Percentiles rank a stretch among this genome's conserved stretches.
Evolutionary conservation across 331 rosid species (phyloP).

Genomic region (Saraca asoca): DNA sequence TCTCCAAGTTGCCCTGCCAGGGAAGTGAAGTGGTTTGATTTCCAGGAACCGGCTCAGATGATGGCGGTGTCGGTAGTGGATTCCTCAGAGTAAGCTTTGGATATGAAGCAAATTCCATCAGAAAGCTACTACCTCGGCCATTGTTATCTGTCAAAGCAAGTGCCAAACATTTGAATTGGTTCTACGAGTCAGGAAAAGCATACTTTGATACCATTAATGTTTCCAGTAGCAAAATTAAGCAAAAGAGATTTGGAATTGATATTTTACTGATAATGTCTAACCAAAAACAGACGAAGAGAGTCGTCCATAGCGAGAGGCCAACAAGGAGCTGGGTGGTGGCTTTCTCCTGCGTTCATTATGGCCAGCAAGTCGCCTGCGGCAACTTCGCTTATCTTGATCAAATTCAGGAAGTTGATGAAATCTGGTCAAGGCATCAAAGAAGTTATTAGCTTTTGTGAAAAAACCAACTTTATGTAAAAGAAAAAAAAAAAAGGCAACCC

Average conservation of each 20-base stretch:
- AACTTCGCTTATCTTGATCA: constrained; percentile 93
- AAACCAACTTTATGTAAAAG: neutral
- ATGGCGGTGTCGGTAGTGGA: constrained; percentile 46
- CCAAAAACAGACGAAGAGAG: constrained; percentile 61
- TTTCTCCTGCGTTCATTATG: constrained; percentile 96
- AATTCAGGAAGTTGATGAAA: constrained; percentile 92
- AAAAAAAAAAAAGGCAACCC: neutral
- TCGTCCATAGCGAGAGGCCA: constrained; percentile 61
- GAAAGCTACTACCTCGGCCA: constrained; percentile 63
- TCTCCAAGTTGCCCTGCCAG: constrained; percentile 66
- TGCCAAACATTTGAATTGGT: constrained; percentile 21
- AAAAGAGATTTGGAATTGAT: constrained; percentile 17
- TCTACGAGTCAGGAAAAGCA: constrained; percentile 1
- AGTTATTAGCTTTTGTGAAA: constrained; percentile 31
- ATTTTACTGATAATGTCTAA: constrained; percentile 41
- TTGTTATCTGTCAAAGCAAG: constrained; percentile 52
- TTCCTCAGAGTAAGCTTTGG: constrained; percentile 59
- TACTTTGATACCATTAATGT: constrained; percentile 19
- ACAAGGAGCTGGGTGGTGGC: constrained; percentile 74
- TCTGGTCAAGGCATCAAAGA: constrained; percentile 51
- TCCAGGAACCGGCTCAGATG: constrained; percentile 52
- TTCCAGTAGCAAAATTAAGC: neutral
- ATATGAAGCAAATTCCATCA: constrained; percentile 73
- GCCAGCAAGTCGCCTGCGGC: constrained; percentile 93
- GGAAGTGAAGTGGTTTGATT: constrained; percentile 44